A percentile compares a stretch with the other conserved stretches of the same genome.
These are phyloP conservation scores for Earliella scabrosa DNA, from an alignment of 1,284 basidiomycete genomes.

Conservation along the genomic window DNA sequence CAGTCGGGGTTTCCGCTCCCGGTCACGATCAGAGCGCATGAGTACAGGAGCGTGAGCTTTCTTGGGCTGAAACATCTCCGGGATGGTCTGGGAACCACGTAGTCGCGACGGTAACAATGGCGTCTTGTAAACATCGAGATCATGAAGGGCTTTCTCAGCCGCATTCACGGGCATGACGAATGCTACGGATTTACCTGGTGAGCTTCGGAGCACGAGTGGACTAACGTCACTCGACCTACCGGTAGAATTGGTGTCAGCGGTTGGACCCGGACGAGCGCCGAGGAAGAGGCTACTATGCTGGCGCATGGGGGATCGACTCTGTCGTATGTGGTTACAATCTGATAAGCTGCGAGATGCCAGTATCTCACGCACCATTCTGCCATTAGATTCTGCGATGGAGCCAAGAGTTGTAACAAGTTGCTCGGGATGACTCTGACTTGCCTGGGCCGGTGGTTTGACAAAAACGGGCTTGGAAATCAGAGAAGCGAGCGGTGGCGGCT, in stretches of 20 bases:
- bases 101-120: constrained; percentile 73
- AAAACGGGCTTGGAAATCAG: constrained; percentile 69
- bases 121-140: constrained; percentile 76
- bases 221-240: constrained; percentile 14
- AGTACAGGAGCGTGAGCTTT: constrained; percentile 57
- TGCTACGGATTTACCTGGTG: background rate
- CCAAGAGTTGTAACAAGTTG: constrained; percentile 56
- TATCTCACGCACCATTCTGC: constrained; percentile 35
- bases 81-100: constrained; percentile 51
- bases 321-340: constrained; percentile 22
- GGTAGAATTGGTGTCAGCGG: constrained; percentile 27
- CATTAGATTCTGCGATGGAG: constrained; percentile 59
- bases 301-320: constrained; percentile 43
- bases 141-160: constrained; percentile 67
- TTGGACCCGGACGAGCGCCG: constrained; percentile 32
- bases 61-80: constrained; percentile 68
- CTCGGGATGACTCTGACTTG: constrained; percentile 31
- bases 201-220: background rate
- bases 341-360: background rate
- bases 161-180: constrained; percentile 42
- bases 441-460: constrained; percentile 58
- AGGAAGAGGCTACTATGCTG: constrained; percentile 57
- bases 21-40: constrained; percentile 46
- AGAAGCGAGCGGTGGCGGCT: constrained; percentile 66
- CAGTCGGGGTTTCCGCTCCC: constrained; percentile 39